Evolutionary conservation across 805 yeast species (phyloP).

Genomic region (Saturnispora galanensis): DNA sequence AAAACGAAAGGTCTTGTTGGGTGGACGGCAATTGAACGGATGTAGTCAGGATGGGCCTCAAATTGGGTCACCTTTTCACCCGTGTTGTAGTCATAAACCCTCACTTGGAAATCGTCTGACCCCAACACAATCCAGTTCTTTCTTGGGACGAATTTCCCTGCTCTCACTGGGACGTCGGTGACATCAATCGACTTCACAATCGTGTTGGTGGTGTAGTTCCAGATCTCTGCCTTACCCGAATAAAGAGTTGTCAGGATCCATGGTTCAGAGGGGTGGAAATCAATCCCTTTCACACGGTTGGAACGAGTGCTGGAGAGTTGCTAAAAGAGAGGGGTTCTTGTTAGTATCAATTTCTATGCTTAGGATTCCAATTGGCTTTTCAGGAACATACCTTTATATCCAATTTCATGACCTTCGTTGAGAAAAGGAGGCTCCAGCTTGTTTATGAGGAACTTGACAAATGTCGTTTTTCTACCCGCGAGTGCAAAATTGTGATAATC

Average conservation of each 20-base stretch:
- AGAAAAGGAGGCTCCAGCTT: background rate
- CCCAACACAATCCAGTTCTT: slow-evolving; percentile 97
- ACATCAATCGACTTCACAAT: slow-evolving; percentile 86
- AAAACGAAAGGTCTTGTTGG: slow-evolving; percentile 85
- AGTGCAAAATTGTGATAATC: too few species aligned
- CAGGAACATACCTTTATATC: slow-evolving; percentile 34
- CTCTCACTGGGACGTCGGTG: slow-evolving; percentile 91
- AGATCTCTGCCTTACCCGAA: slow-evolving; percentile 84
- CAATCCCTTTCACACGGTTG: slow-evolving; percentile 95
- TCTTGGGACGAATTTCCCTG: slow-evolving; percentile 90
- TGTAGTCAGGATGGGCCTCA: slow-evolving; percentile 97
- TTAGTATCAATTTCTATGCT: slow-evolving; percentile 4
- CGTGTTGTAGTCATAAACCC: slow-evolving; percentile 92
- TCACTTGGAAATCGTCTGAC: slow-evolving; percentile 86
- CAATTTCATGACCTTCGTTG: slow-evolving; percentile 31
- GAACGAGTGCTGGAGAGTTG: slow-evolving; percentile 85
- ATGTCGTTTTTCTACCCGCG: background rate
- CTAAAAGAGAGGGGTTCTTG: slow-evolving; percentile 22
- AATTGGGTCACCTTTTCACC: slow-evolving; percentile 91
- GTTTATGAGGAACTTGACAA: background rate
- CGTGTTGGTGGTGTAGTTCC: slow-evolving; percentile 84
- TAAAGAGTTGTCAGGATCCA: slow-evolving; percentile 90
- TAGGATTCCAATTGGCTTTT: background rate
- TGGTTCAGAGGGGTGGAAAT: slow-evolving; percentile 96
- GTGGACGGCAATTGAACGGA: slow-evolving; percentile 88